phyloP scores from a whole-genome alignment of 441 rosid species.

The Erodium texanum region DNA sequence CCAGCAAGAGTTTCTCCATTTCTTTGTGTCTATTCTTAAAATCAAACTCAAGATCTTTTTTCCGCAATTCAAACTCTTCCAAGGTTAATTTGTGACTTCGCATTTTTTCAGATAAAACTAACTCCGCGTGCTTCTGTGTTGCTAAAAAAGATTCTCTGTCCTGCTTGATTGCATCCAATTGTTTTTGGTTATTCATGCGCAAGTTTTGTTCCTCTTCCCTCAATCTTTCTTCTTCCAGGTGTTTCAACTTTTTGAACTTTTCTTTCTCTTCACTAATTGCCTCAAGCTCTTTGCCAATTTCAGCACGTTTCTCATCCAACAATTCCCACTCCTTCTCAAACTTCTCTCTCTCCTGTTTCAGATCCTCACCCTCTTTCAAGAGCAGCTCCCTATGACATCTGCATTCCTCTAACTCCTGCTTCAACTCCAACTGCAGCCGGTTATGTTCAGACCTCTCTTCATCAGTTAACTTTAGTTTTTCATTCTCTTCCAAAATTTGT shows the following conservation, averaged over 20 bases:
- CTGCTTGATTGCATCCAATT: conserved; percentile 46
- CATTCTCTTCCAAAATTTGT: conserved; percentile 47
- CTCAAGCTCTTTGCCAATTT: conserved; percentile 34
- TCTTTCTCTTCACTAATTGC: conserved; percentile 43
- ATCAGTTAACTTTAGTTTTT: conserved; percentile 40
- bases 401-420: conserved; percentile 51
- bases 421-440: conserved; percentile 55
- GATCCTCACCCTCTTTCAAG: conserved; percentile 52
- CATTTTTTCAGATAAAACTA: conserved; percentile 40
- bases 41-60: conserved; percentile 37
- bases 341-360: conserved; percentile 57
- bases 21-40: conserved; percentile 34
- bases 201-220: conserved; percentile 46
- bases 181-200: conserved; percentile 34
- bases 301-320: conserved; percentile 61
- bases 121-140: conserved; percentile 49
- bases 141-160: conserved; percentile 68
- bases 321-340: conserved; percentile 76
- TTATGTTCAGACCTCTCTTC: conserved; percentile 63
- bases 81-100: conserved; percentile 40
- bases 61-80: conserved; percentile 52
- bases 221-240: conserved; percentile 45
- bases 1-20: conserved; percentile 46
- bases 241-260: conserved; percentile 38
- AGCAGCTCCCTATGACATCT: conserved; percentile 47